Percentiles rank a stretch among this genome's conserved stretches.
These are phyloP conservation scores for Ulmus americana DNA, from an alignment of 331 rosid species.

Conservation along the genomic window DNA sequence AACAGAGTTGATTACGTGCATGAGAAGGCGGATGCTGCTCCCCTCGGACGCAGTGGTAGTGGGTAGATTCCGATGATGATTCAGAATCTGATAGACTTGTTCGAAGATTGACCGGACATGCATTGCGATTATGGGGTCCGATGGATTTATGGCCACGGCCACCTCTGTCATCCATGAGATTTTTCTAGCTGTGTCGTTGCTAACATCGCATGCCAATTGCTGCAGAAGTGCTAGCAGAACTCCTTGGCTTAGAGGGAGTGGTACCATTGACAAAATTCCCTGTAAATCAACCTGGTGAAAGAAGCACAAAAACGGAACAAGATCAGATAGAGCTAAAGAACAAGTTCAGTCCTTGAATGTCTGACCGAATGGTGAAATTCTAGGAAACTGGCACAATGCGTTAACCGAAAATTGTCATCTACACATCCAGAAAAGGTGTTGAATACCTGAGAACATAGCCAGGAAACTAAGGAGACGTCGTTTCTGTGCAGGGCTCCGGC, in stretches of 20 bases:
- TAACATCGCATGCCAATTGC: conserved; percentile 53
- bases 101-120: conserved; percentile 47
- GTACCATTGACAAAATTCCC: conserved; percentile 42
- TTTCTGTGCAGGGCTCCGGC: conserved; percentile 55
- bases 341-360: background rate
- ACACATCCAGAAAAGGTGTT: background rate
- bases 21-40: conserved; percentile 51
- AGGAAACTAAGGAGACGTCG: conserved; percentile 58
- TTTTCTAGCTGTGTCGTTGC: conserved; percentile 42
- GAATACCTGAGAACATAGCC: conserved; percentile 73
- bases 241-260: conserved; percentile 68
- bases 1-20: conserved; percentile 65
- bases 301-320: background rate
- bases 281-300: conserved; percentile 52
- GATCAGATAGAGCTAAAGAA: background rate
- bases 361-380: background rate
- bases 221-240: conserved; percentile 67
- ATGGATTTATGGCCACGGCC: conserved; percentile 53
- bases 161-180: conserved; percentile 65
- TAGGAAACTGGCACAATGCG: too few species aligned
- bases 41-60: conserved; percentile 43
- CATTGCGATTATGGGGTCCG: conserved; percentile 43
- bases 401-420: background rate
- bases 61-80: conserved; percentile 41
- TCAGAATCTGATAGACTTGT: conserved; percentile 46